These are phyloP conservation scores for Microascus cirrosus DNA, from an alignment of 2,329 filamentous ascomycete species.

Conservation along the genomic window DNA sequence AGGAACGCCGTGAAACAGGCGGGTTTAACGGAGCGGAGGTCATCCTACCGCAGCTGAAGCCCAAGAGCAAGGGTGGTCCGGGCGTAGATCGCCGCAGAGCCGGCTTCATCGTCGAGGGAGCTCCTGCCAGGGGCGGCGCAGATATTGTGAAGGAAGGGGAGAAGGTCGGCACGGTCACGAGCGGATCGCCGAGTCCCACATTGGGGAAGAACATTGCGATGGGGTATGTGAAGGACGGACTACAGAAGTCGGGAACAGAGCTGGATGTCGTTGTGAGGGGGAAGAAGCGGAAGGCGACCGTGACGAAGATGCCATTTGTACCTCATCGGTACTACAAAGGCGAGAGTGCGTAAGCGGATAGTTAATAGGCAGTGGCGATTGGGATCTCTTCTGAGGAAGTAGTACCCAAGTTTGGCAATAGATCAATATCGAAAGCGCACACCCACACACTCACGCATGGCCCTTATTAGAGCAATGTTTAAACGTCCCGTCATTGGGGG, in stretches of 20 bases:
- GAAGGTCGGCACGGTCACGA: conserved; percentile 72
- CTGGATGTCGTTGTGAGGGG: conserved; percentile 72
- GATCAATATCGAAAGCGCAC: too few species aligned
- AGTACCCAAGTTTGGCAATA: too few species aligned
- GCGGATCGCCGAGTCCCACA: conserved; percentile 79
- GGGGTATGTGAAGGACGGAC: conserved; percentile 75
- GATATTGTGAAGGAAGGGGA: conserved; percentile 56
- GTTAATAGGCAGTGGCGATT: too few species aligned
- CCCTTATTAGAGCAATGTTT: too few species aligned
- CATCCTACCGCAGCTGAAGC: conserved; percentile 66
- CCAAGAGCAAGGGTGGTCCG: conserved; percentile 58
- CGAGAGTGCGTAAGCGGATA: not conserved
- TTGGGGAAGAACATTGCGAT: conserved; percentile 90
- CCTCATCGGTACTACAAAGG: conserved; percentile 63
- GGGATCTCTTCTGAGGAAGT: too few species aligned
- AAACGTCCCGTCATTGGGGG: too few species aligned
- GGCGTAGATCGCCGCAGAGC: conserved; percentile 65
- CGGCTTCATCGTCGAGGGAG: conserved; percentile 72
- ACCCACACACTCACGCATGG: too few species aligned
- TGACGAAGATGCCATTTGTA: conserved; percentile 86
- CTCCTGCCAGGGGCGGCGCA: conserved; percentile 82
- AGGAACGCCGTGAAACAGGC: conserved; percentile 53
- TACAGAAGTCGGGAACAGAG: conserved; percentile 78
- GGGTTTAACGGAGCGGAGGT: conserved; percentile 78
- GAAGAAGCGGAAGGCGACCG: conserved; percentile 60